Conservation (phyloP, 257 asterid genomes). For the Solanum peruvianum region DNA sequence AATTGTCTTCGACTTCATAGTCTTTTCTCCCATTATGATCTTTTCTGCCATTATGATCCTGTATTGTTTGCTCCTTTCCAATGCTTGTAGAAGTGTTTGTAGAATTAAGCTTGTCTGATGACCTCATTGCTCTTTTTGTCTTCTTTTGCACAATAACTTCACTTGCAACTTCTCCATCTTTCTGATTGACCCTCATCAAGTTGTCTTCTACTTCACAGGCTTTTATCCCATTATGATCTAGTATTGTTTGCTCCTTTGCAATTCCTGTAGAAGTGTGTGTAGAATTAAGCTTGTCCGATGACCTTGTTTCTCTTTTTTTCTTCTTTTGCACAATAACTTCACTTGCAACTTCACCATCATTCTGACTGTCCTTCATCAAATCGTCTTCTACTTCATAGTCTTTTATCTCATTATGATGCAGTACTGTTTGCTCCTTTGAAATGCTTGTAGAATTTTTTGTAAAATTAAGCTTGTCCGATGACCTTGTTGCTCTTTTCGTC, state of each 20-base stretch:
- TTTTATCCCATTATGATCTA: too few relatives aligned
- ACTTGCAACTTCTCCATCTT: not conserved
- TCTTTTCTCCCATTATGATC: not conserved
- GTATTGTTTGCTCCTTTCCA: conserved; percentile 4
- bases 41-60: not conserved
- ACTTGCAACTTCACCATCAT: not conserved
- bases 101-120: conserved; percentile 5
- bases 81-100: not conserved
- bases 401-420: not conserved
- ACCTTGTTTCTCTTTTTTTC: too few relatives aligned
- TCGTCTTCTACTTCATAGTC: not conserved
- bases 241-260: too few relatives aligned
- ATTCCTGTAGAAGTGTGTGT: too few relatives aligned
- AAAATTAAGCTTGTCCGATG: conserved; percentile 5
- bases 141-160: not conserved
- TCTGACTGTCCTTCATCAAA: not conserved
- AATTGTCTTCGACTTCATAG: not conserved
- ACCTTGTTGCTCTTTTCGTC: not conserved
- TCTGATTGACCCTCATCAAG: not conserved
- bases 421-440: conserved; percentile 4
- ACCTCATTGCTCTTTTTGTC: not conserved
- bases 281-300: too few relatives aligned
- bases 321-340: not conserved
- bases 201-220: not conserved
- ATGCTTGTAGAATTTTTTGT: not conserved